Conservation (phyloP, 2,329 filamentous ascomycete species). For the Dothideomycetes sp. region DNA sequence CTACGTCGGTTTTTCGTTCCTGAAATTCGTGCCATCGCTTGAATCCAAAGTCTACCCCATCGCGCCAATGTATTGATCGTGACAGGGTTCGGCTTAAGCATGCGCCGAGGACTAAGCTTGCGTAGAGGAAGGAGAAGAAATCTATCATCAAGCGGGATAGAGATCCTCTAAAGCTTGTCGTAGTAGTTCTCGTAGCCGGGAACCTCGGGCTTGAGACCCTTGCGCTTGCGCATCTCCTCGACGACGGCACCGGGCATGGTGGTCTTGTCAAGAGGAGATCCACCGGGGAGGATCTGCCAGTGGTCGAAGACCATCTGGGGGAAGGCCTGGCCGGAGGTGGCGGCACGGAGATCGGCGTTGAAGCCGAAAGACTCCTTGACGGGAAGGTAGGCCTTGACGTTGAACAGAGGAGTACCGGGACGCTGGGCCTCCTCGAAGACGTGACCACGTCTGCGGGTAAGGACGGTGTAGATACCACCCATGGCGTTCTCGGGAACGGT, state of each 20-base stretch:
- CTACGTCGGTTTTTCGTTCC: background rate
- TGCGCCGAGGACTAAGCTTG: conserved; percentile 6
- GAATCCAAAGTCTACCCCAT: conserved; percentile 8
- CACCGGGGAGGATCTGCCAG: conserved; percentile 93
- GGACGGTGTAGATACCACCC: conserved; percentile 99
- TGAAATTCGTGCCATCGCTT: conserved; percentile 2
- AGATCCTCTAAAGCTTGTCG: conserved; percentile 78
- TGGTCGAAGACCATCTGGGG: conserved; percentile 98
- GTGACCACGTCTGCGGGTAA: conserved; percentile 95
- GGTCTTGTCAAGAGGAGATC: conserved; percentile 74
- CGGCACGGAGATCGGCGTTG: conserved; percentile 89
- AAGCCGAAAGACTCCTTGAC: conserved; percentile 98
- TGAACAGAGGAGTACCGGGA: conserved; percentile 97
- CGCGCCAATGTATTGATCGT: conserved; percentile 4
- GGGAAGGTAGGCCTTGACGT: conserved; percentile 93
- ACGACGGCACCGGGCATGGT: conserved; percentile 78
- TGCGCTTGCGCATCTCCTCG: conserved; percentile 89
- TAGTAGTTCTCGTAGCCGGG: conserved; percentile 96
- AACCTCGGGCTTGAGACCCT: conserved; percentile 96
- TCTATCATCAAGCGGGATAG: conserved; percentile 5
- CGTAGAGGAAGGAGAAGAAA: conserved; percentile 7
- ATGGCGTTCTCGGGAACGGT: conserved; percentile 97
- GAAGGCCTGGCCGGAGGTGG: conserved; percentile 96
- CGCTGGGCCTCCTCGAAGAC: conserved; percentile 98
- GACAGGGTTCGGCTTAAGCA: conserved; percentile 5